phyloP scores from a whole-genome alignment of 257 asterid genomes.

The Echites panduratus region DNA sequence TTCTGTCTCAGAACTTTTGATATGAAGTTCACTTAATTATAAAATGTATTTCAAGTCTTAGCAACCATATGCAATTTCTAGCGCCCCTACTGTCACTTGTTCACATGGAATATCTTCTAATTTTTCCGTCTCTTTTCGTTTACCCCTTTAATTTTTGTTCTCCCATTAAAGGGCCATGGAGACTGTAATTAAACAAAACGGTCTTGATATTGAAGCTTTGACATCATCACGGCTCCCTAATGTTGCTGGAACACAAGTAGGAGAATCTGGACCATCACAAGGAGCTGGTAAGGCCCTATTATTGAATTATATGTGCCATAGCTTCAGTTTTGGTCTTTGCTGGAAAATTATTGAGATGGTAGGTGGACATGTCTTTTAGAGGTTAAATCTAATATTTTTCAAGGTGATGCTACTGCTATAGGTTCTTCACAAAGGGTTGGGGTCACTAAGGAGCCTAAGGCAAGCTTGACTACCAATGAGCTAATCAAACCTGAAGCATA shows the following conservation, averaged over 20 bases:
- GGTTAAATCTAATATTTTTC: neutral
- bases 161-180: conserved; percentile 86
- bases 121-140: neutral
- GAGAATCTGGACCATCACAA: conserved; percentile 72
- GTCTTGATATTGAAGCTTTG: conserved; percentile 84
- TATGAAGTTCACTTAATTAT: neutral
- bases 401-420: conserved; percentile 25
- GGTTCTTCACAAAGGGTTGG: conserved; percentile 60
- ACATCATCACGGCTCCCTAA: conserved; percentile 76
- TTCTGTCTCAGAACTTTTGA: too few relatives aligned
- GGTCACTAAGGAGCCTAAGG: conserved; percentile 48
- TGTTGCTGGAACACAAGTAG: conserved; percentile 66
- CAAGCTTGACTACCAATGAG: conserved; percentile 58
- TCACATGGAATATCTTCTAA: neutral
- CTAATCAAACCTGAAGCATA: conserved; percentile 49
- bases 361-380: neutral
- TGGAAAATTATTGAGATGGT: neutral
- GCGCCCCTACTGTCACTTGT: neutral
- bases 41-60: neutral
- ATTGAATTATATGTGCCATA: neutral
- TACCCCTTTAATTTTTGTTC: neutral
- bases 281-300: conserved; percentile 49
- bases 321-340: neutral
- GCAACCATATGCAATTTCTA: neutral
- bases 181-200: conserved; percentile 90